These are phyloP conservation scores for Solanum gracilifrons DNA, from an alignment of 257 asterid species.

Conservation along the genomic window DNA sequence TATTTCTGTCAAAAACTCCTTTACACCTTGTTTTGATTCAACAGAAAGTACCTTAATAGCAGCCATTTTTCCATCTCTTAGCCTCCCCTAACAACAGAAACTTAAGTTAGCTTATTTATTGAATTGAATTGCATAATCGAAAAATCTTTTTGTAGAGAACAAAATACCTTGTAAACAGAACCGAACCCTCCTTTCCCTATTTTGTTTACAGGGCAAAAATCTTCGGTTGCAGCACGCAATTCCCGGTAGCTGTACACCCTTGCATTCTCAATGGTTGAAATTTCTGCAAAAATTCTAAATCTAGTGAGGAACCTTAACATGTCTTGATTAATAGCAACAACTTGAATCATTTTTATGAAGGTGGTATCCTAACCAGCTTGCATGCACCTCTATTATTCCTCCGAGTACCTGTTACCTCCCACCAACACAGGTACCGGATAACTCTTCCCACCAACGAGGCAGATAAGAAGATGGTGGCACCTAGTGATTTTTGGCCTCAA, in stretches of 20 bases:
- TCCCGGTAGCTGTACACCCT: constrained; percentile 55
- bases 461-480: not conserved
- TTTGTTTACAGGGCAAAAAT: constrained; percentile 48
- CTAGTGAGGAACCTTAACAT: constrained; percentile 4
- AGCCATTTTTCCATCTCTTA: constrained; percentile 57
- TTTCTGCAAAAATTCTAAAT: constrained; percentile 40
- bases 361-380: not conserved
- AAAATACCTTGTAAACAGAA: constrained; percentile 65
- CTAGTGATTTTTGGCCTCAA: not conserved
- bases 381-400: not conserved
- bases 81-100: constrained; percentile 48
- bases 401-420: not conserved
- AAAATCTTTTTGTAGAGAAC: not conserved
- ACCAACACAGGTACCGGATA: not conserved
- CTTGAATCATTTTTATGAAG: not conserved
- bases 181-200: constrained; percentile 95
- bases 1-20: constrained; percentile 70
- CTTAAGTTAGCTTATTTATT: not conserved
- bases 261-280: constrained; percentile 36
- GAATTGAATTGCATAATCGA: not conserved
- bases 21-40: constrained; percentile 66
- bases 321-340: not conserved
- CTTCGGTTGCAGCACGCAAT: constrained; percentile 47
- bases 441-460: not conserved
- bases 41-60: constrained; percentile 89